Evolutionary conservation across 805 yeast genomes (phyloP).

Genomic region (Suhomyces kilbournensis): DNA sequence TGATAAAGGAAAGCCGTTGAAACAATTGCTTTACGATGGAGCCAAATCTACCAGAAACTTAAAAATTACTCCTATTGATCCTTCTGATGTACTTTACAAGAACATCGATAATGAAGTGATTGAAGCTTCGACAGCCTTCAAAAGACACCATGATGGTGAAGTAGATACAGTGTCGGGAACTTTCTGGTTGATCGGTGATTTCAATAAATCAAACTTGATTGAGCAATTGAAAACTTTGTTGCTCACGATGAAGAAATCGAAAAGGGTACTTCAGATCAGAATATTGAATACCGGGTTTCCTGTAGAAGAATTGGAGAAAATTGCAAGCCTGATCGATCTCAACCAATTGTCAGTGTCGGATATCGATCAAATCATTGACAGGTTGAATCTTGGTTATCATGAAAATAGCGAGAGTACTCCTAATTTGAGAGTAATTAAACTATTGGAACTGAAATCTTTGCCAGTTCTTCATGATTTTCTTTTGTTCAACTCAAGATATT

Average conservation of each 20-base stretch:
- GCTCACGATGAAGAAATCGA: constrained; percentile 18
- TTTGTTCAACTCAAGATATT: constrained; percentile 55
- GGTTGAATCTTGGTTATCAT: neutral
- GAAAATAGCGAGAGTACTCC: constrained; percentile 2
- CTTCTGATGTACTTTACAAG: constrained; percentile 31
- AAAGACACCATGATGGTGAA: neutral
- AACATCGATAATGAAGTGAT: constrained; percentile 24
- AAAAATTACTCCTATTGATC: constrained; percentile 32
- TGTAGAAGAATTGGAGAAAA: constrained; percentile 1
- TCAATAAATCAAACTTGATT: constrained; percentile 34
- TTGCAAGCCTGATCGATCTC: neutral
- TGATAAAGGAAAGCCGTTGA: constrained; percentile 27
- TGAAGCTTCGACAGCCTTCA: constrained; percentile 21
- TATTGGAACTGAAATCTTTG: constrained; percentile 30
- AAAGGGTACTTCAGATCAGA: constrained; percentile 36
- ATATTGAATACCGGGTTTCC: constrained; percentile 25
- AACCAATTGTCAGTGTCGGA: constrained; percentile 1
- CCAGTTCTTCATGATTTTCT: constrained; percentile 38
- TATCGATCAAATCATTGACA: constrained; percentile 9
- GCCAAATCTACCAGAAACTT: constrained; percentile 47
- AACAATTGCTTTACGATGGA: constrained; percentile 40
- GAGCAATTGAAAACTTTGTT: constrained; percentile 42
- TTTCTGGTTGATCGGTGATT: constrained; percentile 61
- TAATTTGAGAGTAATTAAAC: constrained; percentile 6
- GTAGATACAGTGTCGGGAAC: constrained; percentile 39